Base-by-base conservation (phyloP, 2,329 filamentous ascomycete genomes). In the Stromatinia cepivora region DNA sequence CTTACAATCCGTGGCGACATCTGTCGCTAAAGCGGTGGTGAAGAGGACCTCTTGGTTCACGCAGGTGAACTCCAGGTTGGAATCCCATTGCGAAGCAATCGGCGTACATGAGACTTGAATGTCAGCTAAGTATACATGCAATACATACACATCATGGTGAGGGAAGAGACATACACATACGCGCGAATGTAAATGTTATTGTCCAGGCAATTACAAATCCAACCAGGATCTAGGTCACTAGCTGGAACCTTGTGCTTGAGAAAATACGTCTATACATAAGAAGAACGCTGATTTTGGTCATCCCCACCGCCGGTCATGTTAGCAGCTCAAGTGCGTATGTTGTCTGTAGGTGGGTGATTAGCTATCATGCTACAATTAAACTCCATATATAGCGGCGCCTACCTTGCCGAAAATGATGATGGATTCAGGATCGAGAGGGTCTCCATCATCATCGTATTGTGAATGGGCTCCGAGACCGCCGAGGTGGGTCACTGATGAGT, bases 241-340 rank as follows among this genome's bases (percentile, higher is more conserved):
- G 13, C 22, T 39, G 39, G 31, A 63, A 63, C 17, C 42, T 46
- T n/a, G n/a, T 46, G 11, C 39, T 42, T 10, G 15, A 8, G n/a
- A 63, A 50, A 25, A 63, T 31, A 36, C 59, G 28, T 28, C 25
- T 46, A 34, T 63, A 63, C 25, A 50, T 45, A 6, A 63, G n/a
- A 20, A 63, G 22, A 34, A 63, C 36, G 39, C 39, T 46, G n/a
- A 63, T 46, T 48, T 63, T 63, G 17, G 59, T 63, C 28, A 48
- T 5, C 17, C 59, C 59, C 59, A 28, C 39, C 59, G 45, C 56
- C 20, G 46, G 46, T 17, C 46, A n/a, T 22, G 46, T n/a, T 22
- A 48, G 46, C 9, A 48, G 20, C 17, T 48, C 46, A 48, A 48
- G 46, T 17, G 46, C 46, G 46, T 48, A 48, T 48, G n/a, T 48